Evolutionary conservation across 371 early-diverging fungal genomes (phyloP).

Genomic region (Rozella allomycis): DNA sequence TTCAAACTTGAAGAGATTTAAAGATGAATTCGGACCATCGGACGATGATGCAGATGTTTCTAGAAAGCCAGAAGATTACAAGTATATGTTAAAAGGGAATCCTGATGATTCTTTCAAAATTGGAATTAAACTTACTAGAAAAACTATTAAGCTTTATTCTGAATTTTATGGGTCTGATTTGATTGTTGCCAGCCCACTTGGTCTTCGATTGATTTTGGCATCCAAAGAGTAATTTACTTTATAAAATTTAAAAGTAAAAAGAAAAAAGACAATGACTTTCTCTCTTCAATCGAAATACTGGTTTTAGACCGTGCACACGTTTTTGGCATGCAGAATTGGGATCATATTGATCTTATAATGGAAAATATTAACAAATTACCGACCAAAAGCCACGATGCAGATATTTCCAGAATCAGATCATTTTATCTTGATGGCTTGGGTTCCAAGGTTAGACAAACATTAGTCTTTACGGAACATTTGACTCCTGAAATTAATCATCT

Average conservation of each 20-base stretch:
- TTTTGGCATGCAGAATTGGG: conserved; percentile 94
- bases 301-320: conserved; percentile 66
- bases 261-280: conserved; percentile 69
- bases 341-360: conserved; percentile 53
- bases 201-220: conserved; percentile 64
- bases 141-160: conserved; percentile 59
- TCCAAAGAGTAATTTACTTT: conserved; percentile 32
- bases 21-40: conserved; percentile 40
- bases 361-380: conserved; percentile 64
- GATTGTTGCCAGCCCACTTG: conserved; percentile 76
- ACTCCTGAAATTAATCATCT: conserved; percentile 73
- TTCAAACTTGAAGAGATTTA: conserved; percentile 50
- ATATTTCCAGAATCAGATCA: conserved; percentile 70
- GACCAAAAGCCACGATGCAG: conserved; percentile 62
- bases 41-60: conserved; percentile 14
- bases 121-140: conserved; percentile 65
- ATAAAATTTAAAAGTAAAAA: conserved; percentile 29
- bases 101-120: conserved; percentile 88
- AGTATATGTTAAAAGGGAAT: conserved; percentile 69
- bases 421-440: conserved; percentile 59
- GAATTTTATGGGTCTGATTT: conserved; percentile 76
- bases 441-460: conserved; percentile 39
- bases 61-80: conserved; percentile 35
- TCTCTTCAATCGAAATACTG: conserved; percentile 73
- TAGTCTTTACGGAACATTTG: conserved; percentile 49